Percentiles rank a stretch among this genome's conserved stretches.
Conservation (phyloP, 352 stramenopile species). For the Globisporangium canariense region DNA sequence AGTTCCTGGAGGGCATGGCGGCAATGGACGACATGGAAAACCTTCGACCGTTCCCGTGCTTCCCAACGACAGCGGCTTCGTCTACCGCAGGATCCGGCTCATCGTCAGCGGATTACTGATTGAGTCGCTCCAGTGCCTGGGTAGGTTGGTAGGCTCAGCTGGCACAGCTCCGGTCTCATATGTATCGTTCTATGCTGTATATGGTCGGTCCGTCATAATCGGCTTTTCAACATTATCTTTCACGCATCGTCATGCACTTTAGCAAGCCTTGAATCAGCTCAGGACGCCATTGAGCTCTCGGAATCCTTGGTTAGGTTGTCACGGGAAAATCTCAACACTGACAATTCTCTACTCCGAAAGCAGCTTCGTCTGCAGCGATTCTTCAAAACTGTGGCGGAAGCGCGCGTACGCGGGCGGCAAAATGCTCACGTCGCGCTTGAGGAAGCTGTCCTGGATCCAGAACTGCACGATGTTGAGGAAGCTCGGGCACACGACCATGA, state of each 20-base stretch:
- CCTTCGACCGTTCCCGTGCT: slow-evolving; percentile 31
- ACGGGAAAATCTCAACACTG: no score
- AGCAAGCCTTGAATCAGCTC: not conserved
- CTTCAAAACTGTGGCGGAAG: slow-evolving; percentile 63
- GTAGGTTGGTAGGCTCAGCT: not conserved
- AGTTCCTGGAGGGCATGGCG: slow-evolving; percentile 24
- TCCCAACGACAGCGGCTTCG: slow-evolving; percentile 13
- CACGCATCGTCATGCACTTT: not conserved
- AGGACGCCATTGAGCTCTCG: not conserved
- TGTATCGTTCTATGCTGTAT: not conserved
- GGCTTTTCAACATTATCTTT: slow-evolving; percentile 8
- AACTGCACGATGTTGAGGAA: slow-evolving; percentile 86
- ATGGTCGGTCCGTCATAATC: not conserved
- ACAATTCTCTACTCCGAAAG: slow-evolving; percentile 30
- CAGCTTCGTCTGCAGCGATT: slow-evolving; percentile 65
- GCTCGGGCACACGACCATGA: slow-evolving; percentile 82
- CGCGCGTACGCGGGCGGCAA: slow-evolving; percentile 51
- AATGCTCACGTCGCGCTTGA: slow-evolving; percentile 73
- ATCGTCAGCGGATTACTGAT: not conserved
- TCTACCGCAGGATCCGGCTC: not conserved
- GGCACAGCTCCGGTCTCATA: not conserved
- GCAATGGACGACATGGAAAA: slow-evolving; percentile 34
- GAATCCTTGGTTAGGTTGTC: no score
- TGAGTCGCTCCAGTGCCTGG: not conserved
- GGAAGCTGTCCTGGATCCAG: slow-evolving; percentile 85